Base-by-base conservation (phyloP, 2,329 filamentous ascomycete genomes). In the Pseudocercospora ulei region DNA sequence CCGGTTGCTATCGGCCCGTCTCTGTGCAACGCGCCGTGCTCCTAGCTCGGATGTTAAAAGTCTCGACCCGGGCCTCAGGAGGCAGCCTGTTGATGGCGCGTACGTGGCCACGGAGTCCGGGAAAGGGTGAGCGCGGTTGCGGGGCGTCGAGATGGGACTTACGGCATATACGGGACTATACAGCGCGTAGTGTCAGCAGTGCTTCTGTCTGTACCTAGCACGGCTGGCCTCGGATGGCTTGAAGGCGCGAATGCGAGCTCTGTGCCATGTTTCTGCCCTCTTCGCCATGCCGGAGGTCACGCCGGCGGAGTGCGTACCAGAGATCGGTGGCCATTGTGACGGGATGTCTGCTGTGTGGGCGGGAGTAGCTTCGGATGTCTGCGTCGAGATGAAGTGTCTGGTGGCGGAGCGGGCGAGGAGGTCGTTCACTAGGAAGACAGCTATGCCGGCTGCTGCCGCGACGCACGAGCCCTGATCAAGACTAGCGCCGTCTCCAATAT, bases 161-260 rank as follows among this genome's bases (percentile, higher is more conserved):
- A 96, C 90, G 76, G 90, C 85, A 73, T 96, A 98, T 62, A 93
- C 88, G 70, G 88, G 88, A 73, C 88, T 98, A 58, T 49, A 62
- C 35, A 42, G 42, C 48, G 50, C 47, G 44, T 7, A 24, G 7
- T 27, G 47, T 57, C 33, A 57, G 54, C 49, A 44, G 11, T 30
- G 8, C 8, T 9, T 3, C 22, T n/a, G 13, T 23, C 13, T 20
- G 24, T 37, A 11, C 33, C 17, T 18, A 24, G 24, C 23, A 39
- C 12, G 35, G 39, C 11, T 35, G 30, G 37, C 20, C 37, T 23
- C 18, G 20, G 30, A 22, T 33, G 30, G 11, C 3, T 23, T 23
- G 18, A 20, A 20, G 30, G 19, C 16, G 30, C 30, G 18, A 19
- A 23, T 33, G 11, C 5, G 18, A 33, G 30, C 31, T 46, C 35